These are phyloP conservation scores for Lasiosphaeria hispida DNA, from an alignment of 495 filamentous ascomycete genomes.

Conservation along the genomic window DNA sequence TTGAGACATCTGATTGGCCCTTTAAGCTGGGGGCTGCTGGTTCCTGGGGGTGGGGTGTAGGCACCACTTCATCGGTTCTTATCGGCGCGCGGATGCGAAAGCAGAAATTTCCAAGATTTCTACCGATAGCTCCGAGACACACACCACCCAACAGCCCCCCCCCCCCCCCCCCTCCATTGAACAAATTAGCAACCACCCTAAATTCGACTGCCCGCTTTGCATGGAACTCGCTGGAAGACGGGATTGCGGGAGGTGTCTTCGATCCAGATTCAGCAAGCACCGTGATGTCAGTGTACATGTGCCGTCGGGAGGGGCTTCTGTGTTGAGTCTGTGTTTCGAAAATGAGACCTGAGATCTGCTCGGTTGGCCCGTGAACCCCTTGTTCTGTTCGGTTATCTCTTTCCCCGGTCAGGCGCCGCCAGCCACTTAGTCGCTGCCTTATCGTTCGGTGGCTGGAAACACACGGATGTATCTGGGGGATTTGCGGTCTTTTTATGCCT, in stretches of 20 bases:
- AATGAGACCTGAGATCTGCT: slow-evolving; percentile 15
- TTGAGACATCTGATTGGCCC: too few relatives aligned
- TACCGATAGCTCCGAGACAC: too few relatives aligned
- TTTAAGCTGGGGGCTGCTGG: too few relatives aligned
- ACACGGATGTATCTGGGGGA: not conserved
- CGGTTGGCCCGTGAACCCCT: slow-evolving; percentile 19
- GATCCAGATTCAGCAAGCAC: not conserved
- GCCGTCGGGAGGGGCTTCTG: not conserved
- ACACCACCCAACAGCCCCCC: too few relatives aligned
- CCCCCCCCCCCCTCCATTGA: too few relatives aligned
- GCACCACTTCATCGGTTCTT: too few relatives aligned
- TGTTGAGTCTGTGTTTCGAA: slow-evolving; percentile 9
- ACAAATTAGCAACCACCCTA: too few relatives aligned
- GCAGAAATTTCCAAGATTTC: too few relatives aligned
- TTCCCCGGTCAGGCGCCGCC: not conserved
- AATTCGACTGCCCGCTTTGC: too few relatives aligned
- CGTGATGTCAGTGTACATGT: not conserved
- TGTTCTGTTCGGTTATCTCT: slow-evolving; percentile 17
- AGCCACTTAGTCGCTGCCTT: not conserved
- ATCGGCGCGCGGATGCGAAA: too few relatives aligned
- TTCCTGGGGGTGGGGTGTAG: too few relatives aligned
- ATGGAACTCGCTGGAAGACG: too few relatives aligned
- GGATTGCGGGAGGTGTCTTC: not conserved
- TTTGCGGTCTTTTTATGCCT: not conserved
- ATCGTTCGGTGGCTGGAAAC: slow-evolving; percentile 5